phyloP scores from a whole-genome alignment of 2,329 filamentous ascomycete species.

The Ophiostoma australiae region DNA sequence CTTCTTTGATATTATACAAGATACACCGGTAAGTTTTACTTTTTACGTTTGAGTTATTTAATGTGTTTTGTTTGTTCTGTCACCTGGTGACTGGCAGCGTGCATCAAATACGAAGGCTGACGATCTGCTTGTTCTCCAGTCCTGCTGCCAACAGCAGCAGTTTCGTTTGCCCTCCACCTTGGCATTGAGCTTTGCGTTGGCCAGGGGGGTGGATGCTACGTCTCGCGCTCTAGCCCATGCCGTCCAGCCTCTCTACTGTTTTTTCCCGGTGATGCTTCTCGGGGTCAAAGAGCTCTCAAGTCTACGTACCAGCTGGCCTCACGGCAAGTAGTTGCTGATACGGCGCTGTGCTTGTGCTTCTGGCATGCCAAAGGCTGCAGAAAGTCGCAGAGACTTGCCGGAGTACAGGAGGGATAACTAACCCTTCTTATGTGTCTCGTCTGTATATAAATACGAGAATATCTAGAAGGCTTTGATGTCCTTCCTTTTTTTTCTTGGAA shows the following conservation, averaged over 20 bases:
- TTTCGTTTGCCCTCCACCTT: neutral
- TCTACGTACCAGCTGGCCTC: neutral
- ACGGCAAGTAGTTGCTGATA: neutral
- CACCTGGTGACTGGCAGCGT: neutral
- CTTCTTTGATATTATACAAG: neutral
- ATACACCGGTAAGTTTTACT: neutral
- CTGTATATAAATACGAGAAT: neutral
- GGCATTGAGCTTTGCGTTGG: neutral
- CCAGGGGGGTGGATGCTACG: constrained; percentile 1
- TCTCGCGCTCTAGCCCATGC: neutral
- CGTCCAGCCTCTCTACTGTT: neutral
- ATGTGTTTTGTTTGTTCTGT: neutral
- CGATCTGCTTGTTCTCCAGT: neutral
- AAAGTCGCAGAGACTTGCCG: neutral
- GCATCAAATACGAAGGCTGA: neutral
- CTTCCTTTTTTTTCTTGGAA: neutral
- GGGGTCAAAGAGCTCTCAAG: neutral
- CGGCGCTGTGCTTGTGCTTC: neutral
- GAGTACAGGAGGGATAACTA: neutral
- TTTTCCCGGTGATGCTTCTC: neutral
- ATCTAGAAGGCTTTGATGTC: neutral
- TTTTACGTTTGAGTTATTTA: neutral
- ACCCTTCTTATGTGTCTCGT: neutral
- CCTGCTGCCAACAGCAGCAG: neutral
- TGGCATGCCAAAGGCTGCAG: neutral